Percentiles rank a stretch among this genome's conserved stretches.
These are phyloP conservation scores for Avena atlantica DNA, from an alignment of 176 grass and related monocot genomes.

Conservation along the genomic window DNA sequence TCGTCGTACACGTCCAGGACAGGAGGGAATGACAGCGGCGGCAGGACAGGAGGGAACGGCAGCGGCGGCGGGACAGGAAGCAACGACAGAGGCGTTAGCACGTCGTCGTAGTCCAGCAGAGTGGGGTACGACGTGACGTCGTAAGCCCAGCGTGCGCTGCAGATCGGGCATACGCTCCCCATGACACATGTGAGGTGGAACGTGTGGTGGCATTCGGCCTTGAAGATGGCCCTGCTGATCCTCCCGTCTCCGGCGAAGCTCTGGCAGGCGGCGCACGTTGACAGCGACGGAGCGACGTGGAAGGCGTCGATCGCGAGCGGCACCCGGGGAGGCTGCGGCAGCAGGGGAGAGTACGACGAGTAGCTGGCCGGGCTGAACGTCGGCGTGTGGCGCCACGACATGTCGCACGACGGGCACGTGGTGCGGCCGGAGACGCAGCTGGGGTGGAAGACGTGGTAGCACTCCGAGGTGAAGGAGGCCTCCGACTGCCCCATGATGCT, in stretches of 20 bases:
- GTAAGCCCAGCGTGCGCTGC: slow-evolving; percentile 44
- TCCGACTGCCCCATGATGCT: neutral
- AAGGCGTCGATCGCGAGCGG: too few relatives aligned
- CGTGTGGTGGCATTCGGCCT: slow-evolving; percentile 45
- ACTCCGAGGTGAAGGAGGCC: slow-evolving; percentile 4
- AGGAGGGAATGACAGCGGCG: neutral
- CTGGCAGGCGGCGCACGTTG: neutral
- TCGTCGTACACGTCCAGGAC: neutral
- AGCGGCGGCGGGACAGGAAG: too few relatives aligned
- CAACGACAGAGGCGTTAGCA: neutral
- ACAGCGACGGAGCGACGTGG: neutral
- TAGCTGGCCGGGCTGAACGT: neutral
- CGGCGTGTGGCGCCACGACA: neutral
- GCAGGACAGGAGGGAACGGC: neutral
- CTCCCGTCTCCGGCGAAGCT: too few relatives aligned
- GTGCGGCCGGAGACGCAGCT: neutral
- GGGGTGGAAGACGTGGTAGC: slow-evolving; percentile 16
- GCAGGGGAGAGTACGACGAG: neutral
- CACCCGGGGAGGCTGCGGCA: neutral
- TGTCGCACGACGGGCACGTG: neutral
- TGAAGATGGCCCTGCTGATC: slow-evolving; percentile 22
- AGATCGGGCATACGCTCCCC: slow-evolving; percentile 46
- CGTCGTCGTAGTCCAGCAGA: neutral
- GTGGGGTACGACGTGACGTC: neutral
- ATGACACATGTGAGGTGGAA: slow-evolving; percentile 55